Percentiles rank a stretch among this genome's conserved stretches.
Conservation (phyloP, 169 alveolate species). For the Plasmodium vinckei region DNA sequence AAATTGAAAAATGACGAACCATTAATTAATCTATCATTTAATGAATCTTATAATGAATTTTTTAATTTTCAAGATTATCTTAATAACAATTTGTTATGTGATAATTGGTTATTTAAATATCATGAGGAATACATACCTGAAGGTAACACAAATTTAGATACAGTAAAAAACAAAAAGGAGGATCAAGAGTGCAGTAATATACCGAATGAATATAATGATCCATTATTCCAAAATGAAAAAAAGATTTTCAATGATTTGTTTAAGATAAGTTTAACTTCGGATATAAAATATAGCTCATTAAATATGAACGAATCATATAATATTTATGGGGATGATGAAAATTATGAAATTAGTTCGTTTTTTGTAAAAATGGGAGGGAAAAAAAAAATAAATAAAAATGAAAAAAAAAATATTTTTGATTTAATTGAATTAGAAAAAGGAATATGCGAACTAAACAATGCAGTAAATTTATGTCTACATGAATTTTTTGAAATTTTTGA, state of each 20-base stretch:
- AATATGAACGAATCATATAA: constrained; percentile 32
- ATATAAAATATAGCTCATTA: constrained; percentile 26
- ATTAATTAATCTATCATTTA: constrained; percentile 29
- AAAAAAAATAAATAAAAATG: constrained; percentile 9
- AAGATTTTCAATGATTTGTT: background rate
- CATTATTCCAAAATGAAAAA: background rate
- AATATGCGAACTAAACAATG: constrained; percentile 52
- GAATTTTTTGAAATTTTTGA: constrained; percentile 66
- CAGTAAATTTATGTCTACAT: constrained; percentile 59
- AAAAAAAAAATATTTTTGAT: constrained; percentile 29
- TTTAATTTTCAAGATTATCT: constrained; percentile 49
- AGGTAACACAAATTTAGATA: background rate
- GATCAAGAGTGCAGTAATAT: background rate
- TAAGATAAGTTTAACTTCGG: constrained; percentile 34
- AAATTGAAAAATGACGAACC: constrained; percentile 5
- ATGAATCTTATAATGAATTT: constrained; percentile 55
- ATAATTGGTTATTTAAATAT: constrained; percentile 8
- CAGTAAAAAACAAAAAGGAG: background rate
- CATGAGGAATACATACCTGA: background rate
- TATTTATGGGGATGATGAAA: constrained; percentile 25
- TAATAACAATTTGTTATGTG: constrained; percentile 22
- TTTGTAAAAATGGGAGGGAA: constrained; percentile 28
- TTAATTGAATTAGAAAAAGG: constrained; percentile 71
- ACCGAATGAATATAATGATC: background rate
- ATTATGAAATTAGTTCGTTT: constrained; percentile 67